Evolutionary conservation across 257 asterid genomes (phyloP).

Genomic region (Nicotiana otophora): DNA sequence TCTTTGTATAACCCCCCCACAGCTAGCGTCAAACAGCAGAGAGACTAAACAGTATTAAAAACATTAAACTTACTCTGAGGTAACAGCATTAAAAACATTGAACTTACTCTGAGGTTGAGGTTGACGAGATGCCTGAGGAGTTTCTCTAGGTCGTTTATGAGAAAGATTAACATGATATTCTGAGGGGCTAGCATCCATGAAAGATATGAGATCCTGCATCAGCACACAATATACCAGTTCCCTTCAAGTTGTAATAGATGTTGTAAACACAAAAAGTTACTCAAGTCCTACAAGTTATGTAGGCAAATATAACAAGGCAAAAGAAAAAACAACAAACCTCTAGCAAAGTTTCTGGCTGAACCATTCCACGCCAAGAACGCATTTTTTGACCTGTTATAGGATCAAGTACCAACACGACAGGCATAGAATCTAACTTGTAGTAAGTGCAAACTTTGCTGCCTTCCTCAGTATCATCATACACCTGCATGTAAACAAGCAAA

Average conservation of each 20-base stretch:
- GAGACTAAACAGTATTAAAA: neutral
- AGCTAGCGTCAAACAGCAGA: neutral
- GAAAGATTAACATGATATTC: constrained; percentile 61
- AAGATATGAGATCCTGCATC: constrained; percentile 75
- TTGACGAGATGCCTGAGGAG: constrained; percentile 40
- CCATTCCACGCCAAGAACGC: constrained; percentile 94
- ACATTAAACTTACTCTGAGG: constrained; percentile 27
- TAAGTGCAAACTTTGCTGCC: constrained; percentile 95
- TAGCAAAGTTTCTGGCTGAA: constrained; percentile 82
- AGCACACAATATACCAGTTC: neutral
- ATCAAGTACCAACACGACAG: constrained; percentile 77
- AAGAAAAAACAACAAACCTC: constrained; percentile 47
- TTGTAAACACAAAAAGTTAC: neutral
- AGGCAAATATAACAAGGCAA: neutral
- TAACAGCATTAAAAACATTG: constrained; percentile 14
- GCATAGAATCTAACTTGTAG: constrained; percentile 74
- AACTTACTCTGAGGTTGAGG: constrained; percentile 25
- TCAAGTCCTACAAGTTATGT: neutral
- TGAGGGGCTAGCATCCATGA: constrained; percentile 88
- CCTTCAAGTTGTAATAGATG: neutral
- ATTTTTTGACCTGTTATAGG: constrained; percentile 95
- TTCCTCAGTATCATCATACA: constrained; percentile 85
- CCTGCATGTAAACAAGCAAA: constrained; percentile 36
- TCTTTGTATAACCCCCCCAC: neutral
- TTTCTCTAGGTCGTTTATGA: constrained; percentile 89